phyloP scores from a whole-genome alignment of 2,329 filamentous ascomycete genomes.

The Penicillium sp. region DNA sequence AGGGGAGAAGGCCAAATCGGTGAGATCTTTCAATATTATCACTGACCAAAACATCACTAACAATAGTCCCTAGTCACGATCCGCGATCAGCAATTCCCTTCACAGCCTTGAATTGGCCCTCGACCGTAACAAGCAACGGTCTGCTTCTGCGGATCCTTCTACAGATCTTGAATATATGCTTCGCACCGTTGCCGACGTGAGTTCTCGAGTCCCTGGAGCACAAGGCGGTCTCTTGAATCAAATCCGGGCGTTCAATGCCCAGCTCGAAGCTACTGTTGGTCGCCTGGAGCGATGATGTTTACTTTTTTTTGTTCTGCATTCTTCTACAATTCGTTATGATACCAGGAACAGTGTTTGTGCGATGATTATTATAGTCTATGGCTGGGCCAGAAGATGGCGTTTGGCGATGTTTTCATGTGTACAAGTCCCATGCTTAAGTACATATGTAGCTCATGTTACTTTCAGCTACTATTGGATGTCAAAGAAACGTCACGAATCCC shows the following conservation, averaged over 20 bases:
- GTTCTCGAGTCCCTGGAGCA: constrained; percentile 30
- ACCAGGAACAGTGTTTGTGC: constrained; percentile 2
- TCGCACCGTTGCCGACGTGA: constrained; percentile 36
- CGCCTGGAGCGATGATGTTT: constrained; percentile 21
- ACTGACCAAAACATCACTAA: constrained; percentile 5
- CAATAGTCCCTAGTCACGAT: constrained; percentile 26
- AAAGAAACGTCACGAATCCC: not conserved
- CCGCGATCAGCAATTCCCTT: constrained; percentile 36
- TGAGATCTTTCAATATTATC: constrained; percentile 15
- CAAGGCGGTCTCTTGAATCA: constrained; percentile 37
- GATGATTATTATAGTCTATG: constrained; percentile 1
- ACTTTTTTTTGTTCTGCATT: not conserved
- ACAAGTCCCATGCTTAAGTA: not conserved
- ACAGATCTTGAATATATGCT: constrained; percentile 38
- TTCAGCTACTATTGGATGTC: not conserved
- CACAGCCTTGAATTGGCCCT: constrained; percentile 37
- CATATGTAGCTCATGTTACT: not conserved
- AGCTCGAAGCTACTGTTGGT: constrained; percentile 32
- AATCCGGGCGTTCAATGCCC: constrained; percentile 37
- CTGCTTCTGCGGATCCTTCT: constrained; percentile 18
- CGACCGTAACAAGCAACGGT: constrained; percentile 29
- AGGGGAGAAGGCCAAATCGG: constrained; percentile 31
- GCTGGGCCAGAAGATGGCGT: constrained; percentile 1
- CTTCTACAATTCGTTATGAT: constrained; percentile 2
- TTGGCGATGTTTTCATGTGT: not conserved